Conservation (phyloP, 192 early-diverging fungal species). For the Haplosporangium gracile region DNA sequence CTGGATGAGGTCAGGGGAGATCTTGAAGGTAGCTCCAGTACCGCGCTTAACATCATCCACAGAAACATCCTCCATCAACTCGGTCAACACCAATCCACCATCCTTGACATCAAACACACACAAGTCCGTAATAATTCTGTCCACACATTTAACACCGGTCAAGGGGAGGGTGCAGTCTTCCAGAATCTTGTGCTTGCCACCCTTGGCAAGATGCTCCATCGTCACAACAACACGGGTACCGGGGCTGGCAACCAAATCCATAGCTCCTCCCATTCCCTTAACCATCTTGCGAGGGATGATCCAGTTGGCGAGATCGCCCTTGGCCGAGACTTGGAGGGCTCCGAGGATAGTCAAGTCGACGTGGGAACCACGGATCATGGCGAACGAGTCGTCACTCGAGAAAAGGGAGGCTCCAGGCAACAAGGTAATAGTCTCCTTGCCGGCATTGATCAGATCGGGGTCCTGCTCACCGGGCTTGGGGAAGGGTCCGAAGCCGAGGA, state of each 20-base stretch:
- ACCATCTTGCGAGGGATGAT: slow-evolving; percentile 89
- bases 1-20: slow-evolving; percentile 54
- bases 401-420: slow-evolving; percentile 78
- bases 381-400: slow-evolving; percentile 82
- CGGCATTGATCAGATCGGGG: slow-evolving; percentile 85
- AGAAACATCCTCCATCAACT: slow-evolving; percentile 71
- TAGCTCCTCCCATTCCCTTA: slow-evolving; percentile 88
- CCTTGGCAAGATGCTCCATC: slow-evolving; percentile 68
- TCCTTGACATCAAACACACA: slow-evolving; percentile 78
- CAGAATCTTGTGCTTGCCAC: slow-evolving; percentile 81
- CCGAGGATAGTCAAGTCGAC: slow-evolving; percentile 84
- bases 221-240: slow-evolving; percentile 82
- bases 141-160: slow-evolving; percentile 76
- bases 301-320: slow-evolving; percentile 88
- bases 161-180: slow-evolving; percentile 77
- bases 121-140: slow-evolving; percentile 75
- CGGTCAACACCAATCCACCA: slow-evolving; percentile 71
- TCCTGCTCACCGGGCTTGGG: slow-evolving; percentile 78
- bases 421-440: slow-evolving; percentile 84
- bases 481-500: slow-evolving; percentile 83
- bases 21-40: slow-evolving; percentile 75
- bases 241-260: slow-evolving; percentile 81
- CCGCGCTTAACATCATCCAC: slow-evolving; percentile 74
- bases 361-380: slow-evolving; percentile 84
- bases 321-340: slow-evolving; percentile 81